Base-by-base conservation (phyloP, 208 protist species). In the Porcisia hertigi region DNA sequence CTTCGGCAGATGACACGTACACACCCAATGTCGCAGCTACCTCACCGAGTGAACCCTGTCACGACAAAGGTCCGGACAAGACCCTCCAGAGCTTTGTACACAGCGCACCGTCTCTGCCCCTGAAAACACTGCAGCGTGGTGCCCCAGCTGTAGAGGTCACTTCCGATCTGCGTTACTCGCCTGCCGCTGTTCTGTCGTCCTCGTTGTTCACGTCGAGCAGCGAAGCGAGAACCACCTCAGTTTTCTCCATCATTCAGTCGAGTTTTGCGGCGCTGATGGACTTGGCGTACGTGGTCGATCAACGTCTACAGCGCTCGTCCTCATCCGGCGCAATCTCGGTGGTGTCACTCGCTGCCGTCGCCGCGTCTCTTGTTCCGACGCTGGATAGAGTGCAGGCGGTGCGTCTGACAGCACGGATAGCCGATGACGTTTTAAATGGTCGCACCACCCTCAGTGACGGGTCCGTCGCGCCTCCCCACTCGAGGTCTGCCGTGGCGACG, bases 251-350 rank as follows among this genome's bases (percentile, higher is more conserved):
- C 0, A 34, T 87, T 3, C 73, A 81, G 0, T 39, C 76, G 18
- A 70, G 67, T 12, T 52, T 93, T 25, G 75, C 84, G 0, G 71
- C 87, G 30, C n/a, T 94, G 5, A 16, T 92, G 63, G 89, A 94
- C 64, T 65, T 93, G 43, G 83, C 76, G 18, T 89, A 88, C 54
- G 80, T 79, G 8, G 67, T 88, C 18, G 89, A 93, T 63, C 47
- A 73, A 25, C 71, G 53, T 3, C 85, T 87, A n/a, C 78, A 69
- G 25, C 81, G 87, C 36, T 69, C 49, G 4, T 82, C 71, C 49
- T 25, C 85, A 66, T 53, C 64, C 45, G 85, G 77, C 18, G 43
- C 74, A 7, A 49, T 96, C 0, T 83, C 90, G 36, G 62, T 87
- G 8, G 30, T 88, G 25, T 79, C 82, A 55, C 67, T 96, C 30